phyloP scores from a whole-genome alignment of 2,329 filamentous ascomycete species.

The Pleoardoris graminearum region DNA sequence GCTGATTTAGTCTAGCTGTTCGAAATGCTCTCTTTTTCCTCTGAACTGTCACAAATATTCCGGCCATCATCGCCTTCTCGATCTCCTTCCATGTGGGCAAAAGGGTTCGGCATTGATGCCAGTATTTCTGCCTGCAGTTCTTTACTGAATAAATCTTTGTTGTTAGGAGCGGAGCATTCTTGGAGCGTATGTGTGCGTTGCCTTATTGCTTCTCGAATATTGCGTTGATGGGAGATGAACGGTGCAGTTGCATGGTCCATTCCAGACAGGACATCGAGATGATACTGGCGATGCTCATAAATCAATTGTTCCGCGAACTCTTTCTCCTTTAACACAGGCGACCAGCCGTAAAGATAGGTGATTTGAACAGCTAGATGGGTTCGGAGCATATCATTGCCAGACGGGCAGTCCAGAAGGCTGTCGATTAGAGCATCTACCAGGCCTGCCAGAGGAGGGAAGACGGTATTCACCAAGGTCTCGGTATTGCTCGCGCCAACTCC shows the following conservation, averaged over 20 bases:
- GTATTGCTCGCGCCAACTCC: not conserved
- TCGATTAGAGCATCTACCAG: conserved; percentile 12
- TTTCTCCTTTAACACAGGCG: conserved; percentile 5
- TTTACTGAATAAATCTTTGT: conserved; percentile 10
- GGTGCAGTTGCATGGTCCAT: conserved; percentile 9
- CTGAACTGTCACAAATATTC: conserved; percentile 6
- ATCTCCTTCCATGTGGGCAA: conserved; percentile 4
- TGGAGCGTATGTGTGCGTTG: conserved; percentile 6
- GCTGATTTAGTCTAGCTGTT: too few species aligned
- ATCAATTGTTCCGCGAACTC: conserved; percentile 6
- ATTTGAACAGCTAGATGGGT: conserved; percentile 6
- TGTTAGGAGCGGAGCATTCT: conserved; percentile 12
- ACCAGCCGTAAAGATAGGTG: conserved; percentile 8
- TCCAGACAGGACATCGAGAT: conserved; percentile 14
- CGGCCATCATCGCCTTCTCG: conserved; percentile 1
- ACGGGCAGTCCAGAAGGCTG: conserved; percentile 9
- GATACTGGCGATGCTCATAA: conserved; percentile 16
- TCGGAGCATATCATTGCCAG: conserved; percentile 4
- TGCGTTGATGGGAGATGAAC: conserved; percentile 12
- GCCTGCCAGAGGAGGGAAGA: conserved; percentile 10
- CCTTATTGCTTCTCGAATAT: conserved; percentile 10
- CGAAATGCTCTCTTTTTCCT: conserved; percentile 2
- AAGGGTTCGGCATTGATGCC: conserved; percentile 11
- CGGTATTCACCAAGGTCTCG: not conserved
- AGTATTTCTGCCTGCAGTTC: conserved; percentile 5